These are phyloP conservation scores for Aspergillus ostianus DNA, from an alignment of 495 filamentous ascomycete species.

Conservation along the genomic window DNA sequence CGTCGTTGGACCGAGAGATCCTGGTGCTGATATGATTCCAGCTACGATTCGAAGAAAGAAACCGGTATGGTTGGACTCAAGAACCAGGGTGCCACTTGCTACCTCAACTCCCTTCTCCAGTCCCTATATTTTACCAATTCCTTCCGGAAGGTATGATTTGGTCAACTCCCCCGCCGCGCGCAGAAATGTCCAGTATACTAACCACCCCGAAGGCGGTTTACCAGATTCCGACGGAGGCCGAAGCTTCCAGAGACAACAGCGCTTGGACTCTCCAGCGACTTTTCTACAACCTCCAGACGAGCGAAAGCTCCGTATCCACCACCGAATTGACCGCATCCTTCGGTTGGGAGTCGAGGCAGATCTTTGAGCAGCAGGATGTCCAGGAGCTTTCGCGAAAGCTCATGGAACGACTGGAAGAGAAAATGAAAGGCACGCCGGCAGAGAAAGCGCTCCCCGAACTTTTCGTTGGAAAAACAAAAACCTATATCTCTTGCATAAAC, in stretches of 20 bases:
- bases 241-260: slow-evolving; percentile 78
- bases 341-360: slow-evolving; percentile 96
- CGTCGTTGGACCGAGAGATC: not conserved
- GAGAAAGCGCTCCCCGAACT: slow-evolving; percentile 86
- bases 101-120: slow-evolving; percentile 95
- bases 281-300: slow-evolving; percentile 91
- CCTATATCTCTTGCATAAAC: slow-evolving; percentile 97
- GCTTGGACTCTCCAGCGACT: slow-evolving; percentile 92
- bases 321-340: slow-evolving; percentile 93
- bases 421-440: slow-evolving; percentile 96
- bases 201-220: slow-evolving; percentile 73
- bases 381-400: slow-evolving; percentile 94
- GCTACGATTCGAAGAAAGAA: slow-evolving; percentile 97
- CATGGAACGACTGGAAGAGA: slow-evolving; percentile 93
- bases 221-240: slow-evolving; percentile 86
- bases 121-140: slow-evolving; percentile 96
- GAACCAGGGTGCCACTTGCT: slow-evolving; percentile 98
- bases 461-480: slow-evolving; percentile 96
- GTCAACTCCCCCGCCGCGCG: slow-evolving; percentile 17
- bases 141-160: slow-evolving; percentile 80
- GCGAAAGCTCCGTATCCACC: slow-evolving; percentile 75
- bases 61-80: slow-evolving; percentile 96
- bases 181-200: not conserved
- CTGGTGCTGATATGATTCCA: slow-evolving; percentile 26
- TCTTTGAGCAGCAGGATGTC: slow-evolving; percentile 99